Evolutionary conservation across 208 protist species (phyloP), one percentile per base, ranked within the genome.

Genomic region (Wallacemonas sp.): DNA sequence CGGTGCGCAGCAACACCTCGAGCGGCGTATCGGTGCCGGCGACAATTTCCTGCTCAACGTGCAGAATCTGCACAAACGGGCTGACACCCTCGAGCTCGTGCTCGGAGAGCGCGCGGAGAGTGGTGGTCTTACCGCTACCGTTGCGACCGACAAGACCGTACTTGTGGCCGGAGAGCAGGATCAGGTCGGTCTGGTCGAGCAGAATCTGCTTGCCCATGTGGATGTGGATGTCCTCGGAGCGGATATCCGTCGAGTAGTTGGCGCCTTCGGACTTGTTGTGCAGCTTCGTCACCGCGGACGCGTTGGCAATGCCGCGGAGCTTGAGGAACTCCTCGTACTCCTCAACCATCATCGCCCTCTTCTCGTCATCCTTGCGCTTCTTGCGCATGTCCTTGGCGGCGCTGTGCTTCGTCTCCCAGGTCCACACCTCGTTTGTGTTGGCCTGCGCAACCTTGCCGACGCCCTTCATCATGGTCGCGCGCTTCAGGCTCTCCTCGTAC

Each of bases 21-120:
- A 96, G 72, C 38, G 95, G 93, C 28, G 92, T 95, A 45, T 90
- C 81, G 31, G 65, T 55, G 33, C 83, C 85, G 1, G 88, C 81
- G 4, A 93, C 69, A 29, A 98, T 97, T 70, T 99, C 98, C 83
- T 99, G 98, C 76, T 99, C 97, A 36, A 99, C 94, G 74, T 99
- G 98, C 11, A 99, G 79, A 52, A 99, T 98, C 69, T 98, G 89
- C 55, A 99, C 79, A 87, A 98, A 94, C 22, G 86, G 84, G 25
- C 98, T 98, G 25, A 99, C 97, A 39, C 91, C 95, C 41, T 97
- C 89, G 33, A 99, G 77, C 48, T 94, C 91, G 23, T 81, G 79
- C 67, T 98, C 93, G 12, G 93, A 84, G 62, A 99, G 91, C 33
- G 95, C 91, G n/a, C 95, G 87, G 49, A 99, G 86, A 16, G 99